A percentile compares a stretch with the other conserved stretches of the same genome.
Conservation (phyloP, 352 stramenopile genomes). For the Phytopythium mirpurense region DNA sequence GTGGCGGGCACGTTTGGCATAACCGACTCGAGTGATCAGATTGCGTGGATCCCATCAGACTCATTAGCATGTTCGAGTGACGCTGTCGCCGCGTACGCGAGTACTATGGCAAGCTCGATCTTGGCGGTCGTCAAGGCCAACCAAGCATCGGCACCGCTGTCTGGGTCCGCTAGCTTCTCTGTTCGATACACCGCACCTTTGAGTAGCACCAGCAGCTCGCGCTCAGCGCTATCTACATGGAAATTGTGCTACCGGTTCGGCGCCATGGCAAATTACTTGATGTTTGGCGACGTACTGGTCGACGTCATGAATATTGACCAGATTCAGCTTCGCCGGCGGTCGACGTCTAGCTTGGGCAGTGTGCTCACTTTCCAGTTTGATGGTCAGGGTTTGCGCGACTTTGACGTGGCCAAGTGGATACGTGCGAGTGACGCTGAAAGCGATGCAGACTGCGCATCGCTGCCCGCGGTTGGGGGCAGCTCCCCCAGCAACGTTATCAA, state of each 20-base stretch:
- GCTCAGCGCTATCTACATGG: constrained; percentile 35
- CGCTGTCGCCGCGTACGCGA: constrained; percentile 20
- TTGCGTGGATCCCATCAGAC: constrained; percentile 56
- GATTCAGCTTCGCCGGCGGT: constrained; percentile 25
- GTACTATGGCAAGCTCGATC: constrained; percentile 39
- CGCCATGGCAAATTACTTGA: constrained; percentile 35
- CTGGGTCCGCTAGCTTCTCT: constrained; percentile 25
- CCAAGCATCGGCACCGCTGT: constrained; percentile 21
- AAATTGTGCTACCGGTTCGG: constrained; percentile 73
- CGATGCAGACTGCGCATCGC: constrained; percentile 36
- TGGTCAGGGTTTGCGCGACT: constrained; percentile 52
- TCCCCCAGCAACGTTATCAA: constrained; percentile 27
- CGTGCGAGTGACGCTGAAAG: constrained; percentile 10
- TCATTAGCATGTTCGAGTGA: constrained; percentile 29
- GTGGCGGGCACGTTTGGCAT: constrained; percentile 59
- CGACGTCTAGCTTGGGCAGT: constrained; percentile 25
- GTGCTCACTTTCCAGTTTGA: constrained; percentile 56
- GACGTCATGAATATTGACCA: constrained; percentile 50
- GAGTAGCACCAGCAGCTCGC: constrained; percentile 5
- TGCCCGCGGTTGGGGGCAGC: constrained; percentile 38
- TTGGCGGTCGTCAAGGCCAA: constrained; percentile 19
- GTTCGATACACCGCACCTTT: constrained; percentile 35
- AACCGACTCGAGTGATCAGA: constrained; percentile 43
- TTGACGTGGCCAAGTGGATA: constrained; percentile 61
- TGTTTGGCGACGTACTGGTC: constrained; percentile 62